These are phyloP conservation scores for Neoscytalidium dimidiatum DNA, from an alignment of 2,329 filamentous ascomycete genomes.

Conservation along the genomic window DNA sequence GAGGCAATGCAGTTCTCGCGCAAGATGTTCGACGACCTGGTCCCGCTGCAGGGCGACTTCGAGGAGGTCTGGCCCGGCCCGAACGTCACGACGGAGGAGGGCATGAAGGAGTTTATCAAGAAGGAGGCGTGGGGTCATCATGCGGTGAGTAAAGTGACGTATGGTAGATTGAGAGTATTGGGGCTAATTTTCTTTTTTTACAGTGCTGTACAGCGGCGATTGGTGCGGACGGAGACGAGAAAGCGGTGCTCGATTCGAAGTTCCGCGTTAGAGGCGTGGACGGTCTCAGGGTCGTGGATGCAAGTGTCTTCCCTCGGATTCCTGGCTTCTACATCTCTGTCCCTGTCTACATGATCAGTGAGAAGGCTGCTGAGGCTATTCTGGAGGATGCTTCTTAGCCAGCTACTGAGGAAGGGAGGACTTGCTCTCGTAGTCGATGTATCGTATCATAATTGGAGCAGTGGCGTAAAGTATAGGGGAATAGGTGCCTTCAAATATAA, in stretches of 20 bases:
- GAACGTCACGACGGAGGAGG: slow-evolving; percentile 43
- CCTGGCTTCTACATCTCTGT: slow-evolving; percentile 56
- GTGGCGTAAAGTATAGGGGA: neutral
- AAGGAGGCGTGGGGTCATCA: slow-evolving; percentile 52
- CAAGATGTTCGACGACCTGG: slow-evolving; percentile 30
- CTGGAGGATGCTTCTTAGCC: neutral
- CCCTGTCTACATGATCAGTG: slow-evolving; percentile 57
- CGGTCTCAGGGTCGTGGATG: slow-evolving; percentile 63
- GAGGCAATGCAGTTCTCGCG: slow-evolving; percentile 59
- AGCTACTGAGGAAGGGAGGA: fast-evolving
- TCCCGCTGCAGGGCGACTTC: slow-evolving; percentile 35
- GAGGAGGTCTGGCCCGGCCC: slow-evolving; percentile 46
- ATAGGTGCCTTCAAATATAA: neutral
- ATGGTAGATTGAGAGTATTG: neutral
- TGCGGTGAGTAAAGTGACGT: slow-evolving; percentile 30
- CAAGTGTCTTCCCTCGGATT: slow-evolving; percentile 58
- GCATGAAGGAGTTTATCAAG: slow-evolving; percentile 39
- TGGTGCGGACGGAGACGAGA: slow-evolving; percentile 54
- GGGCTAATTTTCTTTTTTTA: neutral
- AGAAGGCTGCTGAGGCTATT: slow-evolving; percentile 60
- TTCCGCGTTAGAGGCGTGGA: slow-evolving; percentile 60
- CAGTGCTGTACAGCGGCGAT: slow-evolving; percentile 56
- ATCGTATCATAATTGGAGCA: neutral
- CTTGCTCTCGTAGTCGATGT: too few relatives aligned
- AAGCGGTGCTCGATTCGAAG: slow-evolving; percentile 58